Evolutionary conservation across 225 moss, liverwort and hornwort genomes (phyloP).

Genomic region (Bryoerythrophyllum caledonicum): DNA sequence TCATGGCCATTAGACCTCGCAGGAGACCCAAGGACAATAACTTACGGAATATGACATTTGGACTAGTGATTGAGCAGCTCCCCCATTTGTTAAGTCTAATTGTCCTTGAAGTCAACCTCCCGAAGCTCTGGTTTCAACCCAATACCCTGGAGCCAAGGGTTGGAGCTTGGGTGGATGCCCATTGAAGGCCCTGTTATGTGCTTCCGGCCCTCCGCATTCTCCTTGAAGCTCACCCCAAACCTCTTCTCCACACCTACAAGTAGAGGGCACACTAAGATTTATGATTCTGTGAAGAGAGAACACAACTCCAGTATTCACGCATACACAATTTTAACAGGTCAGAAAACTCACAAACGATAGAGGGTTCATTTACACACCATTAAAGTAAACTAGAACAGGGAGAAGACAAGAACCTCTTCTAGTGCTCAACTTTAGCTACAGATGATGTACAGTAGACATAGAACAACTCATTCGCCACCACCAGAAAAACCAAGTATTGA

Average conservation of each 20-base stretch:
- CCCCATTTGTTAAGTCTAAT: no score
- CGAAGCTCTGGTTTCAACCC: slow-evolving; percentile 56
- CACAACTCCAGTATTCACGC: no score
- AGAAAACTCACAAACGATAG: no score
- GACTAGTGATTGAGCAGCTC: slow-evolving; percentile 37
- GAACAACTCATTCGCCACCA: neutral
- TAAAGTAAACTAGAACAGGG: no score
- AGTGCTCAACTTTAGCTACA: no score
- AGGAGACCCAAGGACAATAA: slow-evolving; percentile 20
- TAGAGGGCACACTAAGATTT: neutral
- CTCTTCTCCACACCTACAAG: slow-evolving; percentile 58
- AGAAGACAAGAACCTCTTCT: no score
- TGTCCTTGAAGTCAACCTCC: slow-evolving; percentile 41
- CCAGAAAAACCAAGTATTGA: no score
- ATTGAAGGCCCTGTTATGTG: slow-evolving; percentile 56
- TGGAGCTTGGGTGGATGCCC: slow-evolving; percentile 53
- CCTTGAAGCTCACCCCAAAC: slow-evolving; percentile 48
- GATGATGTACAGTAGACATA: neutral
- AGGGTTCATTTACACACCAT: no score
- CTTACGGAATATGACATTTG: slow-evolving; percentile 22
- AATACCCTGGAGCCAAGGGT: slow-evolving; percentile 49
- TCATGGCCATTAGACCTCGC: slow-evolving; percentile 19
- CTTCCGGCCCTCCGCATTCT: slow-evolving; percentile 47
- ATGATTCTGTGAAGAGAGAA: neutral
- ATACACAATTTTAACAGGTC: no score